These are phyloP conservation scores for Euphorbia tirucalli DNA, from an alignment of 345 rosid genomes.

Conservation along the genomic window DNA sequence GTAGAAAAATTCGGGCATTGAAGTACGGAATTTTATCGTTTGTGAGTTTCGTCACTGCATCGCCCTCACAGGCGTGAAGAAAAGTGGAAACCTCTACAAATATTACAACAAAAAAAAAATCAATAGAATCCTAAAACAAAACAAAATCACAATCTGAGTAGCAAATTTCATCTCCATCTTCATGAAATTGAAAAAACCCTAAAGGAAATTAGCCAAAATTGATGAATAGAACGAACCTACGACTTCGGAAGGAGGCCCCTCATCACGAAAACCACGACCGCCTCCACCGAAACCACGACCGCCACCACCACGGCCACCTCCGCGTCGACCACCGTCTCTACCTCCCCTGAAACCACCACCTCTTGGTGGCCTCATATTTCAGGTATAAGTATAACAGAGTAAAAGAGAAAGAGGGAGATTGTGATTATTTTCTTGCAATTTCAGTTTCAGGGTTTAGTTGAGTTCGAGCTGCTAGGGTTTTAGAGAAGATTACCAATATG, in stretches of 20 bases:
- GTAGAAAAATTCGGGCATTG: slow-evolving; percentile 78
- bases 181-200: not conserved
- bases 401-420: not conserved
- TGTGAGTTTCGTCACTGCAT: slow-evolving; percentile 83
- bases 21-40: slow-evolving; percentile 81
- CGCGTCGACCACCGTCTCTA: not conserved
- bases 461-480: not conserved
- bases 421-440: not conserved
- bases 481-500: not conserved
- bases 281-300: slow-evolving; percentile 9
- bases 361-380: slow-evolving; percentile 10
- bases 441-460: not conserved
- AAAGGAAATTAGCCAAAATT: not conserved
- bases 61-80: slow-evolving; percentile 93
- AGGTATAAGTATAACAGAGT: not conserved
- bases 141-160: not conserved
- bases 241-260: slow-evolving; percentile 90
- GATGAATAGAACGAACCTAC: slow-evolving; percentile 45
- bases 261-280: slow-evolving; percentile 52
- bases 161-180: not conserved
- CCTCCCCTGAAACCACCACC: slow-evolving; percentile 11
- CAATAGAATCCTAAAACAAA: not conserved
- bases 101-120: not conserved
- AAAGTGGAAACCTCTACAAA: slow-evolving; percentile 69
- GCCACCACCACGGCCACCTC: not conserved